These are phyloP conservation scores for Trametes sp. DNA, from an alignment of 1,284 basidiomycete genomes.

Conservation along the genomic window DNA sequence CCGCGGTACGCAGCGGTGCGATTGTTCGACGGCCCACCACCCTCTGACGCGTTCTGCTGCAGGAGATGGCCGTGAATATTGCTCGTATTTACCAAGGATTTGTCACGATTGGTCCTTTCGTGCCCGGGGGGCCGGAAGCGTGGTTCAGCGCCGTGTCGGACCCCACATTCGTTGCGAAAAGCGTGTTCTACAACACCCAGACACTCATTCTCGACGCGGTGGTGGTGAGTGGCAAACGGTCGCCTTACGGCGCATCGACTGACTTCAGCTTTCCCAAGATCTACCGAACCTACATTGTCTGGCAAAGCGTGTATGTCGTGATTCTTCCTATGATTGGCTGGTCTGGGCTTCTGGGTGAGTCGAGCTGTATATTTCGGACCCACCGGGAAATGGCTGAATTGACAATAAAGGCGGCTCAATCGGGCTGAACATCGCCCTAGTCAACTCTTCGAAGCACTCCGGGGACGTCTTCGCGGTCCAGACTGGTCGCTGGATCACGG, in stretches of 20 bases:
- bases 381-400: background rate
- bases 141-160: conserved; percentile 40
- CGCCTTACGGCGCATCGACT: background rate
- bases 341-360: conserved; percentile 34
- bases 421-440: conserved; percentile 27
- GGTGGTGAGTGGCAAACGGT: conserved; percentile 34
- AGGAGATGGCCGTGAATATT: conserved; percentile 34
- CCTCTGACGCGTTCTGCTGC: background rate
- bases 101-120: conserved; percentile 18
- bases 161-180: conserved; percentile 39
- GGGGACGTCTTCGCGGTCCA: conserved; percentile 34
- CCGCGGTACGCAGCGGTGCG: conserved; percentile 28
- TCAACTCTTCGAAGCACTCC: conserved; percentile 27
- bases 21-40: too few relatives aligned
- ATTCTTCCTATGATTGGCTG: conserved; percentile 37
- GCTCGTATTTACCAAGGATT: conserved; percentile 24
- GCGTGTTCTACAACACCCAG: conserved; percentile 42
- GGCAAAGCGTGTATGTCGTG: conserved; percentile 35
- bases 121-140: conserved; percentile 21
- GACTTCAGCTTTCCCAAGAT: too few relatives aligned
- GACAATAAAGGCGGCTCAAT: conserved; percentile 19
- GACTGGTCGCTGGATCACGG: conserved; percentile 41
- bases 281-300: conserved; percentile 41
- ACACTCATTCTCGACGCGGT: conserved; percentile 45
- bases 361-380: background rate